These are phyloP conservation scores for Mycena vulgaris DNA, from an alignment of 768 basidiomycete species.

Conservation along the genomic window DNA sequence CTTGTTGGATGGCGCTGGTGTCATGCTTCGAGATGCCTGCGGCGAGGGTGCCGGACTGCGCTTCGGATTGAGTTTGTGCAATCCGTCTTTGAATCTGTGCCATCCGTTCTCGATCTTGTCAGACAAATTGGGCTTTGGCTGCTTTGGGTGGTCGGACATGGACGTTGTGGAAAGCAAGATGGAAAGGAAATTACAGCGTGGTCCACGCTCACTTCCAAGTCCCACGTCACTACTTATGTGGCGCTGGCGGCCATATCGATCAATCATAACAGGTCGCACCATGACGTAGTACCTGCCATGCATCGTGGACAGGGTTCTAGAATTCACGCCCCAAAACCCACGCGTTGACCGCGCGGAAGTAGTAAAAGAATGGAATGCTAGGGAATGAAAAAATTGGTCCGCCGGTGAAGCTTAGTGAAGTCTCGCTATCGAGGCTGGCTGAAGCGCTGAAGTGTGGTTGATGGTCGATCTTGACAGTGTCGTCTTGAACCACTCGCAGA, in stretches of 20 bases:
- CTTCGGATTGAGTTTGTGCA: not conserved
- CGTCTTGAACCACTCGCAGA: slow-evolving; percentile 11
- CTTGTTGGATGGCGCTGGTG: not conserved
- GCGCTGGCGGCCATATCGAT: slow-evolving; percentile 19
- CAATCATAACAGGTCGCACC: too few relatives aligned
- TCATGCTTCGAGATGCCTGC: too few relatives aligned
- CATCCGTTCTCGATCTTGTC: not conserved
- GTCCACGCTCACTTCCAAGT: slow-evolving; percentile 11
- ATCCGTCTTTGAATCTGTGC: too few relatives aligned
- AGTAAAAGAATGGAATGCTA: slow-evolving; percentile 7
- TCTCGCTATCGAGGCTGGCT: slow-evolving; percentile 22
- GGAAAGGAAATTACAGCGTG: too few relatives aligned
- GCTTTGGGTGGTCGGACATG: slow-evolving; percentile 20
- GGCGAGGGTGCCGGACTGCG: slow-evolving; percentile 9
- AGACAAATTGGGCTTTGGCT: slow-evolving; percentile 8
- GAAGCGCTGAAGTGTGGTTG: slow-evolving; percentile 12
- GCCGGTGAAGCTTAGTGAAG: too few relatives aligned
- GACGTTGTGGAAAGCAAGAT: slow-evolving; percentile 24
- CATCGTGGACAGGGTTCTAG: not conserved
- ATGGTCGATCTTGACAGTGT: slow-evolving; percentile 13
- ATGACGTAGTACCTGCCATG: too few relatives aligned
- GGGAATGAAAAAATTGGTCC: slow-evolving; percentile 5
- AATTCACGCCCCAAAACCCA: slow-evolving; percentile 17
- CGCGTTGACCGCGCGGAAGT: slow-evolving; percentile 21
- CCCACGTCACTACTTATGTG: slow-evolving; percentile 16